Base-by-base conservation (phyloP, 73 alveolate species). In the Paramecium tetraurelia region DNA sequence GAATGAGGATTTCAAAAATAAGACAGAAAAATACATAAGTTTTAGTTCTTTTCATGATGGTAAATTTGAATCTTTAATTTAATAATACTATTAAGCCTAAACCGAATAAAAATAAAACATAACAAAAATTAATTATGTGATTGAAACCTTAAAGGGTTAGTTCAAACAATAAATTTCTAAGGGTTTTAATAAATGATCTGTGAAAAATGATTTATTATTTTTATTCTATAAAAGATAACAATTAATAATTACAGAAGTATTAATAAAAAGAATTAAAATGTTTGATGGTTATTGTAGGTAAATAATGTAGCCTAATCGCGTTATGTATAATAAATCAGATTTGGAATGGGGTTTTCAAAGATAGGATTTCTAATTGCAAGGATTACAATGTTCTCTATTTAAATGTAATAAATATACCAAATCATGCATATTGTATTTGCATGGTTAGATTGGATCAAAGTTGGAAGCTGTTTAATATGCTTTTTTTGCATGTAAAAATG, bases 241-340 rank as follows among this genome's bases (percentile, higher is more conserved):
- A 40, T 40, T 6, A 40, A 40, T 40, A 40, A 40, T 40, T 40
- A 40, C 48, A 40, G 16, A 40, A 7, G 48, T 40, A 40, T 40
- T 40, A 40, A 40, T 18, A 53, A 53, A 16, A 18, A 53, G 8
- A 63, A 31, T 27, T 11, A 63, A 12, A 31, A 63, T 63, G 84
- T 33, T 63, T 14, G 84, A 63, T 33, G 53, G 84, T 31, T 27
- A 31, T 27, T 63, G 84, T 16, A 63, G 84, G 27, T 16, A 72
- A 72, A 72, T 72, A 29, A 72, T 72, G 86, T 33, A 72, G 18
- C 86, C 86, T 18, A 33, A 72, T 5, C 86, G 86, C 7, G 59
- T 72, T 7, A 20, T 20, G 9, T 72, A 72, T 38, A 72, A 35
- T 35, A 72, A 33, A 11, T 72, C 46, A 16, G 86, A 72, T 72